Conservation (phyloP, 768 basidiomycete species). For the Termitomyces sp. region DNA sequence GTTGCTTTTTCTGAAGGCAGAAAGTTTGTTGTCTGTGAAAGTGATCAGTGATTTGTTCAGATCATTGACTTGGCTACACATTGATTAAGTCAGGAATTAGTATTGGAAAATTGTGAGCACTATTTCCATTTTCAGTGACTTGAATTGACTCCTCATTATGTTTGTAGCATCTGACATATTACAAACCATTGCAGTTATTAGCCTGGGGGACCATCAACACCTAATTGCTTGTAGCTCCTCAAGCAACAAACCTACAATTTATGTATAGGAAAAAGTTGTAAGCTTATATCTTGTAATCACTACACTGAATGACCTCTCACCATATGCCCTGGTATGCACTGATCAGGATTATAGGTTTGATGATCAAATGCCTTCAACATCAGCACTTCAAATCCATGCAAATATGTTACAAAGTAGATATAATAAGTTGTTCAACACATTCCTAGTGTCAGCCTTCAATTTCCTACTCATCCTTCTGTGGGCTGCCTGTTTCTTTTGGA, state of each 20-base stretch:
- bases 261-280: slow-evolving; percentile 4
- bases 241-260: not conserved
- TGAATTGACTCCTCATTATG: not conserved
- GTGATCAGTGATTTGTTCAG: not conserved
- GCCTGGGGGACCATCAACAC: not conserved
- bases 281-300: not conserved
- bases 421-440: too few relatives aligned
- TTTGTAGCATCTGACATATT: not conserved
- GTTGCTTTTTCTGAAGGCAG: slow-evolving; percentile 7
- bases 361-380: not conserved
- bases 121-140: not conserved
- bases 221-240: slow-evolving; percentile 4
- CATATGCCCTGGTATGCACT: not conserved
- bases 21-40: slow-evolving; percentile 5
- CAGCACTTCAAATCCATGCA: too few relatives aligned
- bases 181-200: not conserved
- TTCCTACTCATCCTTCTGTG: too few relatives aligned
- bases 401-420: too few relatives aligned
- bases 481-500: too few relatives aligned
- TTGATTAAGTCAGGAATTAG: not conserved
- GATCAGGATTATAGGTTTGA: not conserved
- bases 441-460: too few relatives aligned
- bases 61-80: slow-evolving; percentile 5
- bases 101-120: not conserved
- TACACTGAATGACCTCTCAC: not conserved